Evolutionary conservation across 2,329 filamentous ascomycete species (phyloP).

Genomic region (Phyllosticta citribraziliensis): DNA sequence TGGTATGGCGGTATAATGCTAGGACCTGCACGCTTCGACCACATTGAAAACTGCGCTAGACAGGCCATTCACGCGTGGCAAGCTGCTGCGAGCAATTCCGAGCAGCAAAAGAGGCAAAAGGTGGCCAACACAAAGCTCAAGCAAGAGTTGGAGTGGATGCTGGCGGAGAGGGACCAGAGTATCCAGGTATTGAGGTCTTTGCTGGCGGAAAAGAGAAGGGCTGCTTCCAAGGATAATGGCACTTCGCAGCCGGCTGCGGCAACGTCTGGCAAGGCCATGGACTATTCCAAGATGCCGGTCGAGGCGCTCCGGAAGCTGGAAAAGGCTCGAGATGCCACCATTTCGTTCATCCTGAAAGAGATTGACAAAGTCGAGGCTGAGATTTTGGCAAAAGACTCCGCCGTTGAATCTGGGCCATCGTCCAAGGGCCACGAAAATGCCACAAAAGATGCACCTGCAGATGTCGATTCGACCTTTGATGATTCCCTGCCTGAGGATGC

Average conservation of each 20-base stretch:
- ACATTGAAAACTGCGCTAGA: conserved; percentile 41
- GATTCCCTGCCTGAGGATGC: not conserved
- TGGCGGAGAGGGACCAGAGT: conserved; percentile 37
- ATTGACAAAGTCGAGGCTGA: conserved; percentile 41
- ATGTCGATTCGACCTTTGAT: not conserved
- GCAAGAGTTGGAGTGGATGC: conserved; percentile 26
- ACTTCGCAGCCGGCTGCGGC: conserved; percentile 15
- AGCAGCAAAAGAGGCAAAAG: conserved; percentile 26
- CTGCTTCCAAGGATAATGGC: conserved; percentile 12
- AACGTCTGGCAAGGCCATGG: conserved; percentile 22
- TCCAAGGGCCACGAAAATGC: not conserved
- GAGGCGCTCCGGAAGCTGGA: conserved; percentile 33
- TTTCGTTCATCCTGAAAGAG: conserved; percentile 42
- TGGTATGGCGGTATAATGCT: conserved; percentile 47
- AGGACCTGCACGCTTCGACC: conserved; percentile 43
- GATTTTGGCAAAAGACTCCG: not conserved
- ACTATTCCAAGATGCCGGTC: conserved; percentile 35
- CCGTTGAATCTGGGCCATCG: not conserved
- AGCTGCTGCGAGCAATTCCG: conserved; percentile 17
- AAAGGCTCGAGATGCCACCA: conserved; percentile 43
- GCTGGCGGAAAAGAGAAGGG: conserved; percentile 32
- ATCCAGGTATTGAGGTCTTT: conserved; percentile 38
- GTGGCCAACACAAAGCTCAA: conserved; percentile 25
- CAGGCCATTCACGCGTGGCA: conserved; percentile 38
- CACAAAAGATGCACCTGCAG: not conserved